These are phyloP conservation scores for Macrophomina pseudophaseolina DNA, from an alignment of 2,329 filamentous ascomycete species.

Conservation along the genomic window DNA sequence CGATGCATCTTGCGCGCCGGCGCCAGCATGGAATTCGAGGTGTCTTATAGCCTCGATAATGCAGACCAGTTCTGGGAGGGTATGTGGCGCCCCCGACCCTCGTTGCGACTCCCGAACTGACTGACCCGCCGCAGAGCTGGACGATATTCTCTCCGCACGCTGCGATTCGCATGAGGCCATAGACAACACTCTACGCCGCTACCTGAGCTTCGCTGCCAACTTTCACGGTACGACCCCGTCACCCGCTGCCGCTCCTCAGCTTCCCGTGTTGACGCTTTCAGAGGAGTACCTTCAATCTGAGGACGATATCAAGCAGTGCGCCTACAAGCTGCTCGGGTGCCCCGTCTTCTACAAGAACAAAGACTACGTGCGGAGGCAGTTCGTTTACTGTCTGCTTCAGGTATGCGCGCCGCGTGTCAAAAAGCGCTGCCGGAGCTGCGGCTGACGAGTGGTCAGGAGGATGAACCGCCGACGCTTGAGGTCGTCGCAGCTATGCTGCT, in stretches of 20 bases:
- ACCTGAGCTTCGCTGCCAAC: constrained; percentile 76
- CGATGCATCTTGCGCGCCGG: constrained; percentile 45
- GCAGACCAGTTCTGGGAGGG: constrained; percentile 91
- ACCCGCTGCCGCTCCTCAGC: constrained; percentile 3
- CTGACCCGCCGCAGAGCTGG: constrained; percentile 59
- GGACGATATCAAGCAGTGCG: constrained; percentile 79
- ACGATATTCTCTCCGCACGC: constrained; percentile 65
- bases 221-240: constrained; percentile 62
- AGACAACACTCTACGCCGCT: constrained; percentile 84
- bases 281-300: constrained; percentile 76
- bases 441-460: constrained; percentile 66
- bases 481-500: constrained; percentile 83
- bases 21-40: constrained; percentile 69
- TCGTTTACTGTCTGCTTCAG: constrained; percentile 85
- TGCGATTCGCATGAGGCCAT: constrained; percentile 70
- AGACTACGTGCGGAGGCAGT: constrained; percentile 89
- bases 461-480: constrained; percentile 79
- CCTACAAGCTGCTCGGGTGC: constrained; percentile 77
- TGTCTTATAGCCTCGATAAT: constrained; percentile 71
- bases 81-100: constrained; percentile 50
- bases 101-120: not conserved
- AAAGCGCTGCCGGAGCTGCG: not conserved
- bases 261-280: constrained; percentile 38
- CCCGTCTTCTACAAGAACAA: constrained; percentile 74
- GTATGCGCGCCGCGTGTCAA: constrained; percentile 42